Base-by-base conservation (phyloP, 108 stramenopile species). In the Cyclostephanos invisitatus region DNA sequence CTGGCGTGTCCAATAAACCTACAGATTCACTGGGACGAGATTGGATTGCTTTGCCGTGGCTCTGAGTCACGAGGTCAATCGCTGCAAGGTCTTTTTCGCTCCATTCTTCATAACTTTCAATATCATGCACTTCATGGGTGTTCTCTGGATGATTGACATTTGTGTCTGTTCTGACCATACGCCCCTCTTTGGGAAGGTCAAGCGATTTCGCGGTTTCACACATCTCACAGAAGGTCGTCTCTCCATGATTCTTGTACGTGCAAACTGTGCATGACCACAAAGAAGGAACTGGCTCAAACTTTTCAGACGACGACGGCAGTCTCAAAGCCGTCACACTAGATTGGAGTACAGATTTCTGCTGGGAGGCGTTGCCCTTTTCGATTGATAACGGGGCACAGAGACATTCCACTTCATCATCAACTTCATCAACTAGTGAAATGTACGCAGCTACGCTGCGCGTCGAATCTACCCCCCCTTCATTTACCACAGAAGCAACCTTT, bases 351-450 rank as follows among this genome's bases (percentile, higher is more conserved):
- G 40, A 40, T 8, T 8, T 40, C 7, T 40, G 40, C 0, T 1
- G 40, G 40, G 40, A 40, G 40, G 22, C 51, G 1, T 53, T 53
- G 24, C 7, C 24, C 14, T 53, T 24, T 20, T 53, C 20, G 7
- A 24, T 53, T 14, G 24, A 53, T 24, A 2, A 5, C 7, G 56
- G 4, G 28, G 27, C 6, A 28, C 27, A 5, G 24, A 5, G 5
- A 57, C 10, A 28, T 28, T 57, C 56, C 10, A 44, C 42, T 38
- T 71, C 70, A 32, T 66, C 66, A 37, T 67, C 66, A 49, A 50
- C 58, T 22, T 59, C 59, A 28, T 72, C 77, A 14, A 78, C 9
- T 0, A 78, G 69, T 38, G 77, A 78, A 61, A 78, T 70, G 9
- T 62, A 64, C 21, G 64, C 21, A 36, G 32, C 56, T 22, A 50